Conservation (phyloP, 306 rosid species). For the Vachellia collinsii region DNA sequence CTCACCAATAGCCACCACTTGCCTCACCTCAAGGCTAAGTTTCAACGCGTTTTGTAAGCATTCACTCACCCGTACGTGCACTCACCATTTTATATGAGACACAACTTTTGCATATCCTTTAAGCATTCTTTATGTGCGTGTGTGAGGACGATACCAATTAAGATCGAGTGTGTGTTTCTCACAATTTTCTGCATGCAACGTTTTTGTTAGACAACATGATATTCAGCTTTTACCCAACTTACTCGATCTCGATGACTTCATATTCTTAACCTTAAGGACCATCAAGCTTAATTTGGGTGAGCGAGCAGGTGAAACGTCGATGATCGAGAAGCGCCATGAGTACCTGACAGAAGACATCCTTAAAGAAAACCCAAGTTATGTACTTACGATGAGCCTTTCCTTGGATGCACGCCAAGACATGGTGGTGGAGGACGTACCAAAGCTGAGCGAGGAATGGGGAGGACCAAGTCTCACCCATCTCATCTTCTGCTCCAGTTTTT, state of each 20-base stretch:
- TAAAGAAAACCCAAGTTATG: slow-evolving; percentile 44
- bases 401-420: slow-evolving; percentile 43
- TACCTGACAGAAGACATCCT: slow-evolving; percentile 37
- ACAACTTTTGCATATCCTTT: neutral
- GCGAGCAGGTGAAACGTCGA: slow-evolving; percentile 40
- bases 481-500: slow-evolving; percentile 42
- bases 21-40: slow-evolving; percentile 20
- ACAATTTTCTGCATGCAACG: neutral
- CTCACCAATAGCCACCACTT: slow-evolving; percentile 20
- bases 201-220: too few species aligned
- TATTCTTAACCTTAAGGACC: neutral
- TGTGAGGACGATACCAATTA: neutral
- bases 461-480: slow-evolving; percentile 51
- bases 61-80: neutral
- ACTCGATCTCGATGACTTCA: too few species aligned
- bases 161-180: neutral
- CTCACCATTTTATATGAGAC: too few species aligned
- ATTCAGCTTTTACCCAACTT: too few species aligned
- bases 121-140: too few species aligned
- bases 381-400: slow-evolving; percentile 29
- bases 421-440: slow-evolving; percentile 40
- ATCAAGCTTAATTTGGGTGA: neutral
- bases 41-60: neutral
- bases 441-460: slow-evolving; percentile 49
- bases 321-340: slow-evolving; percentile 40